These are phyloP conservation scores for Malania oleifera DNA, from an alignment of 164 flowering plant species.

Conservation along the genomic window DNA sequence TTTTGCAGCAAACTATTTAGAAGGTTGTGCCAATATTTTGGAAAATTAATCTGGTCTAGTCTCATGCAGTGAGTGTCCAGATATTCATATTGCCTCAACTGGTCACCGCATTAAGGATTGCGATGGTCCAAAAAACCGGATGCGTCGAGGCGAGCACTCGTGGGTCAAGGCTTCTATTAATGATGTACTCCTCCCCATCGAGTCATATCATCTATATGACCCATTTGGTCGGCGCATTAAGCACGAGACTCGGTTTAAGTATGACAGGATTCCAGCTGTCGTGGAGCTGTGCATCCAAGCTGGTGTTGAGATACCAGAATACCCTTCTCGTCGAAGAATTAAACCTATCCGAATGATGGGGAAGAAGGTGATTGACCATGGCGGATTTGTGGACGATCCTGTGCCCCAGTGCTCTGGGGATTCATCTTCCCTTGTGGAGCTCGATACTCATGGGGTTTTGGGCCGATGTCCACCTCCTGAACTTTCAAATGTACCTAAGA, in stretches of 20 bases:
- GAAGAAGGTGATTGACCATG: slow-evolving; percentile 74
- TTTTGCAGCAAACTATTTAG: background rate
- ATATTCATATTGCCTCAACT: slow-evolving; percentile 62
- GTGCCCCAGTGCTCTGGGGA: slow-evolving; percentile 23
- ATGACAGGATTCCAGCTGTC: slow-evolving; percentile 88
- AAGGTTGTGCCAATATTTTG: background rate
- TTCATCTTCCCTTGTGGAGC: slow-evolving; percentile 35
- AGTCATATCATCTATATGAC: slow-evolving; percentile 89
- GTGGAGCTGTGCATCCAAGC: slow-evolving; percentile 98
- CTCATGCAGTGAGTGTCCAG: slow-evolving; percentile 67
- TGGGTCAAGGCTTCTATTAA: slow-evolving; percentile 87
- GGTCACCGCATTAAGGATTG: slow-evolving; percentile 79
- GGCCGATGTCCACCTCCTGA: slow-evolving; percentile 38
- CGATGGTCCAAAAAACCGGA: slow-evolving; percentile 37
- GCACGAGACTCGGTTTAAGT: slow-evolving; percentile 76
- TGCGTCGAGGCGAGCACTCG: slow-evolving; percentile 55
- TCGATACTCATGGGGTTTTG: slow-evolving; percentile 54
- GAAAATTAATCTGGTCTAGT: background rate
- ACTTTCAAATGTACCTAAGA: slow-evolving; percentile 31
- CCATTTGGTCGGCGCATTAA: slow-evolving; percentile 84
- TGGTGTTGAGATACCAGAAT: slow-evolving; percentile 80
- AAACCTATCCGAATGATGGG: slow-evolving; percentile 75
- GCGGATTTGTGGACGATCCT: slow-evolving; percentile 66
- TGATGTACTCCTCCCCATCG: slow-evolving; percentile 75
- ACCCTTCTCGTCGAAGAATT: slow-evolving; percentile 79